A percentile compares a stretch with the other conserved stretches of the same genome.
phyloP scores from a whole-genome alignment of 2,329 filamentous ascomycete species.

The Penicillium sp. region DNA sequence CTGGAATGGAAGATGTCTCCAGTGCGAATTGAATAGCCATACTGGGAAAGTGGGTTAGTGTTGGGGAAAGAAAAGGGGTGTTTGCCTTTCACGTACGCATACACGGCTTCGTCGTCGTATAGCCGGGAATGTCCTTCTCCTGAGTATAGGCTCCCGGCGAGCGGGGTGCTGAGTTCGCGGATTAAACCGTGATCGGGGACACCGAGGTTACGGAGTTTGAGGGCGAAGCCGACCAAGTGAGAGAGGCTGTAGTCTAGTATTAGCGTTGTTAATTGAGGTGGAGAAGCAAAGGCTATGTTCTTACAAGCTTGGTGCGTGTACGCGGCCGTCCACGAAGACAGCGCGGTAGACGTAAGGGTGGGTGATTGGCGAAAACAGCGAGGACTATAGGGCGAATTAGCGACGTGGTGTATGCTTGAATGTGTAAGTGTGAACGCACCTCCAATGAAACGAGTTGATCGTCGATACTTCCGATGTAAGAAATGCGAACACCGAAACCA shows the following conservation, averaged over 20 bases:
- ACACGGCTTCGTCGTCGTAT: constrained; percentile 84
- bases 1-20: constrained; percentile 60
- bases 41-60: constrained; percentile 32
- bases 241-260: constrained; percentile 56
- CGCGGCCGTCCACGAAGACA: constrained; percentile 90
- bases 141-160: constrained; percentile 85
- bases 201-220: constrained; percentile 91
- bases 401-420: not conserved
- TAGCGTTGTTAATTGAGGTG: not conserved
- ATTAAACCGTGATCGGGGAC: constrained; percentile 90
- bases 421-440: constrained; percentile 44
- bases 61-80: not conserved
- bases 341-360: constrained; percentile 93
- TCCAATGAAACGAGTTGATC: constrained; percentile 94
- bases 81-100: constrained; percentile 54
- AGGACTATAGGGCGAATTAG: constrained; percentile 53
- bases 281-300: constrained; percentile 20
- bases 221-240: constrained; percentile 84
- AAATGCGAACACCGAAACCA: constrained; percentile 73
- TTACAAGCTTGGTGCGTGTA: constrained; percentile 87
- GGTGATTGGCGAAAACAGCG: constrained; percentile 75
- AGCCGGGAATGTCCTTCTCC: constrained; percentile 91
- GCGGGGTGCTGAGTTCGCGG: constrained; percentile 78
- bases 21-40: constrained; percentile 69
- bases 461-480: constrained; percentile 91